These are phyloP conservation scores for Wickerhamiella galacta DNA, from an alignment of 805 yeast genomes.

Conservation along the genomic window DNA sequence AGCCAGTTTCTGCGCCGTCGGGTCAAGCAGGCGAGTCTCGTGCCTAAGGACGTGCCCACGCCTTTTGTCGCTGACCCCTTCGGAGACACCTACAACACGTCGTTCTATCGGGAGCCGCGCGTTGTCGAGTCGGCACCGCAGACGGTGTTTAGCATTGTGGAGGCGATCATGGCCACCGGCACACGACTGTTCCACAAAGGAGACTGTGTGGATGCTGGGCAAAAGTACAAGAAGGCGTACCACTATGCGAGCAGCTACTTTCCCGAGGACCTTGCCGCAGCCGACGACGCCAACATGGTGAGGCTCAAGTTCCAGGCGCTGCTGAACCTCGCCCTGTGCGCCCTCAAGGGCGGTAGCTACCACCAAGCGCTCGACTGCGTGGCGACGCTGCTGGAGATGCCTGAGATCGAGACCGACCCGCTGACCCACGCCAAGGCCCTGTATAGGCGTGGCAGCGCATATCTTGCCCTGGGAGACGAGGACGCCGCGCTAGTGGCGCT, in stretches of 20 bases:
- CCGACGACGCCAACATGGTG: conserved; percentile 22
- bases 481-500: conserved; percentile 51
- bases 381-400: conserved; percentile 43
- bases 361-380: conserved; percentile 41
- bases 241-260: conserved; percentile 52
- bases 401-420: conserved; percentile 33
- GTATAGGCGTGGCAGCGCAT: conserved; percentile 68
- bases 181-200: conserved; percentile 54
- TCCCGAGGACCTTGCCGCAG: conserved; percentile 36
- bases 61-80: conserved; percentile 11
- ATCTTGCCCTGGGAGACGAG: conserved; percentile 43
- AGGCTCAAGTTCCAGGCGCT: conserved; percentile 43
- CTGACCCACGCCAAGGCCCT: conserved; percentile 66
- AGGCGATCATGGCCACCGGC: conserved; percentile 35
- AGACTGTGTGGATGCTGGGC: conserved; percentile 37
- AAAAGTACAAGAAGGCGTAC: conserved; percentile 59
- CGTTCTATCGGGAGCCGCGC: conserved; percentile 15
- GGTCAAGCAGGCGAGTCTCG: conserved; percentile 1
- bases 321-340: conserved; percentile 60
- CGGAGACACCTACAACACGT: conserved; percentile 15
- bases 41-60: conserved; percentile 13
- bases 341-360: conserved; percentile 42
- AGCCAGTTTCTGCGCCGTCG: conserved; percentile 6
- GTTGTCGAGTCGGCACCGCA: conserved; percentile 10
- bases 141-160: conserved; percentile 10